Percentiles rank a stretch among this genome's conserved stretches.
Conservation (phyloP, 148 eudicot species). For the Pharnaceum exiguum region DNA sequence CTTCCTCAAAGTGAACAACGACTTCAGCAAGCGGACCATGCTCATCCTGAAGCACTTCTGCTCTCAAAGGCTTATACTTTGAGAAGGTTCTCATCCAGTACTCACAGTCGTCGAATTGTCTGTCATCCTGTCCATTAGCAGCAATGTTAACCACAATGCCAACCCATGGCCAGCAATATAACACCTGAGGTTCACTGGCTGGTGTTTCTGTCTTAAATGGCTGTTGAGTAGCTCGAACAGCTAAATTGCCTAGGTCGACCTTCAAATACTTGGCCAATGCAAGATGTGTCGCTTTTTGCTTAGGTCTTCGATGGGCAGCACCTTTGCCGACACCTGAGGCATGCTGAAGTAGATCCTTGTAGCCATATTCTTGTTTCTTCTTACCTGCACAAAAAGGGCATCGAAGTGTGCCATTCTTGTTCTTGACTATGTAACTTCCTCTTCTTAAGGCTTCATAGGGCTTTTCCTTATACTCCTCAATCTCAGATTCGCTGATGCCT, state of each 20-base stretch:
- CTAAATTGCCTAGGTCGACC: conserved; percentile 33
- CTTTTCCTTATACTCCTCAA: conserved; percentile 59
- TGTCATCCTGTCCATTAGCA: conserved; percentile 23
- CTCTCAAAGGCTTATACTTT: conserved; percentile 48
- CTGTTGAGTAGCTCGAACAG: conserved; percentile 14
- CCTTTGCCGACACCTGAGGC: conserved; percentile 73
- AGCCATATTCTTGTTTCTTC: conserved; percentile 83
- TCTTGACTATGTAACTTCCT: conserved; percentile 53
- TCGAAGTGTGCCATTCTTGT: conserved; percentile 53
- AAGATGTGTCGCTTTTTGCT: conserved; percentile 66
- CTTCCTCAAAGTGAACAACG: conserved; percentile 50
- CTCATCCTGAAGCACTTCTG: conserved; percentile 36
- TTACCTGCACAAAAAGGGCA: conserved; percentile 92
- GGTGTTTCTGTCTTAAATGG: conserved; percentile 24
- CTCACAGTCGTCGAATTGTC: conserved; percentile 24
- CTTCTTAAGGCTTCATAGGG: conserved; percentile 51
- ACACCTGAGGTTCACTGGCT: conserved; percentile 25
- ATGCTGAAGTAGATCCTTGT: conserved; percentile 74
- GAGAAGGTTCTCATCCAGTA: conserved; percentile 42
- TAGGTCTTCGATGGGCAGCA: conserved; percentile 52
- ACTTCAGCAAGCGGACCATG: conserved; percentile 37
- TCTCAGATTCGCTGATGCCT: conserved; percentile 88
- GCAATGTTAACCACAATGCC: conserved; percentile 60
- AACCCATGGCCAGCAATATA: conserved; percentile 71
- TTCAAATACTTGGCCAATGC: conserved; percentile 59